Conservation (phyloP, 176 grass and related monocot genomes). For the Urochloa ruziziensis region DNA sequence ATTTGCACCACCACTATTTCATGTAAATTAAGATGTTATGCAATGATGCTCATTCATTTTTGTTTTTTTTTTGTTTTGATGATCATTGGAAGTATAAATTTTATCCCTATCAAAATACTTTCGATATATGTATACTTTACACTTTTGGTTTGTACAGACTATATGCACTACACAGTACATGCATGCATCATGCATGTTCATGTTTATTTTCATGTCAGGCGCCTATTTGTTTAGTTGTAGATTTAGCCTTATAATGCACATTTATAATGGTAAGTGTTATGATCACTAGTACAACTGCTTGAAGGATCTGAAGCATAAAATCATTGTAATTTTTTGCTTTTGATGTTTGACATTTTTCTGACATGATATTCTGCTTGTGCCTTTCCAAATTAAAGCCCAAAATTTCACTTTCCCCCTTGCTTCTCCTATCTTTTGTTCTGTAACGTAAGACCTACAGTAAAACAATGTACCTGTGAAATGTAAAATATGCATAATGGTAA, state of each 20-base stretch:
- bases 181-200: neutral
- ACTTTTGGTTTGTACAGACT: neutral
- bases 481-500: neutral
- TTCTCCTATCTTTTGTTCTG: neutral
- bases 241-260: neutral
- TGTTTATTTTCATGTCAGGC: neutral
- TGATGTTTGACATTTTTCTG: neutral
- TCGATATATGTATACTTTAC: neutral
- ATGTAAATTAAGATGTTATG: constrained; percentile 9
- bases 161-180: neutral
- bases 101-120: neutral
- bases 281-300: neutral
- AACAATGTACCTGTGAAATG: neutral
- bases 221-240: neutral
- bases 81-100: neutral
- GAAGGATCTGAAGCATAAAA: neutral
- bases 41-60: neutral
- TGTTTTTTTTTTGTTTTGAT: too few relatives aligned
- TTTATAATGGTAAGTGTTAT: neutral
- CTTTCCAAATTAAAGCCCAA: neutral
- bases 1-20: constrained; percentile 26
- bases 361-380: neutral
- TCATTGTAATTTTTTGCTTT: neutral
- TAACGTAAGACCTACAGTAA: neutral
- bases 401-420: neutral